phyloP scores from a whole-genome alignment of 2,329 filamentous ascomycete species.

The Leptographium procerum region DNA sequence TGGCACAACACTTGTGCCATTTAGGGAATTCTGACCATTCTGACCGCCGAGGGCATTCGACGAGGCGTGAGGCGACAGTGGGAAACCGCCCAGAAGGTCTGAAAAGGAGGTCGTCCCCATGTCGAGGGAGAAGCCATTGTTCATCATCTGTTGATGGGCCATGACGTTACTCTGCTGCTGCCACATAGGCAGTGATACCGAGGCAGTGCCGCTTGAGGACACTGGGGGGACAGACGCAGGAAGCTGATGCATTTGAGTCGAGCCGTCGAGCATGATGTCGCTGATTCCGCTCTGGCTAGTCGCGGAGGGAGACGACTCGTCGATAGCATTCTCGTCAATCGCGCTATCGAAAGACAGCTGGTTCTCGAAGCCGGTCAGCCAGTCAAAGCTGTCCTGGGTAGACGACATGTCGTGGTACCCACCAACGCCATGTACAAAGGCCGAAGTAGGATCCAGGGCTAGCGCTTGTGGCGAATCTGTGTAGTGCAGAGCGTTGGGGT shows the following conservation, averaged over 20 bases:
- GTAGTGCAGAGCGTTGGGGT: slow-evolving; percentile 70
- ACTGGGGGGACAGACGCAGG: slow-evolving; percentile 34
- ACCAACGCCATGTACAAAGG: slow-evolving; percentile 24
- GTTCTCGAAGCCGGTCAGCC: slow-evolving; percentile 69
- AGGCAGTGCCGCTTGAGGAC: slow-evolving; percentile 25
- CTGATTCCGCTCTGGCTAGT: slow-evolving; percentile 85
- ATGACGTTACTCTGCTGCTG: slow-evolving; percentile 48
- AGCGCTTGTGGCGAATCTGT: slow-evolving; percentile 59
- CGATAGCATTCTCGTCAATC: slow-evolving; percentile 65
- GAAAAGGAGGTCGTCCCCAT: slow-evolving; percentile 63
- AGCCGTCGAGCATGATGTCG: slow-evolving; percentile 82
- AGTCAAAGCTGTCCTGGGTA: slow-evolving; percentile 66
- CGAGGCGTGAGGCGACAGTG: slow-evolving; percentile 66
- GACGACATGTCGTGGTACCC: slow-evolving; percentile 19
- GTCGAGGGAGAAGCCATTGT: slow-evolving; percentile 64
- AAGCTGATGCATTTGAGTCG: slow-evolving; percentile 37
- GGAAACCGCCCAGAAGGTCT: slow-evolving; percentile 60
- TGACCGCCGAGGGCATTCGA: slow-evolving; percentile 40
- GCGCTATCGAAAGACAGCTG: slow-evolving; percentile 54
- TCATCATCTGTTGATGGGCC: slow-evolving; percentile 54
- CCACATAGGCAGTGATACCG: slow-evolving; percentile 43
- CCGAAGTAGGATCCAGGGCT: slow-evolving; percentile 38
- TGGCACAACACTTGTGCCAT: not conserved
- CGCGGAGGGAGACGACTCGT: slow-evolving; percentile 88
- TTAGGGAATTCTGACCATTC: slow-evolving; percentile 43